Percentiles rank a stretch among this genome's conserved stretches.
Conservation (phyloP, 805 yeast species). For the Saccharomycodes ludwigii region DNA sequence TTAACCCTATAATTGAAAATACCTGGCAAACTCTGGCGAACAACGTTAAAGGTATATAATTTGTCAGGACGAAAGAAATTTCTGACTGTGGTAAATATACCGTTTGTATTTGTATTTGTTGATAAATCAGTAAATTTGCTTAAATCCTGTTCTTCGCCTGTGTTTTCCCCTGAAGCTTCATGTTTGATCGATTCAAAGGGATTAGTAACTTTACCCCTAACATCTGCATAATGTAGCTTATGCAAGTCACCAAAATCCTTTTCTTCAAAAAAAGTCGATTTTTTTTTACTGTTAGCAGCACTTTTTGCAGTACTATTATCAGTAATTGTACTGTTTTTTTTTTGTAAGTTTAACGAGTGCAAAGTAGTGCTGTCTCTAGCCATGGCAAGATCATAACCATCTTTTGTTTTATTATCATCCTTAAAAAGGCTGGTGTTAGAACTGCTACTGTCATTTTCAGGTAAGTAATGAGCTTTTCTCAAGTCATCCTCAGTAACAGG, state of each 20-base stretch:
- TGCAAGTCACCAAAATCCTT: neutral
- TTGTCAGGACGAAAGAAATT: conserved; percentile 2
- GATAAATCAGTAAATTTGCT: conserved; percentile 3
- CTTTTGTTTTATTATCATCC: no score
- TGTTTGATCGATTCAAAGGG: no score
- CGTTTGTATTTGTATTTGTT: conserved; percentile 4
- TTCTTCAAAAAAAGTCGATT: no score
- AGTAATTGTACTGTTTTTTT: no score
- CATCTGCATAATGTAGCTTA: conserved; percentile 5
- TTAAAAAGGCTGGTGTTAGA: neutral
- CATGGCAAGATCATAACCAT: no score
- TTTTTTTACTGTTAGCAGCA: no score
- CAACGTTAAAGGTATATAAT: no score
- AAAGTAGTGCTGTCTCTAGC: no score
- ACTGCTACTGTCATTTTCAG: conserved; percentile 8
- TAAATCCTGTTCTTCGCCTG: neutral
- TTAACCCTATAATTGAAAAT: conserved; percentile 1
- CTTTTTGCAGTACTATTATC: no score
- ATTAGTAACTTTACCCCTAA: no score
- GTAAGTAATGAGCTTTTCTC: conserved; percentile 18
- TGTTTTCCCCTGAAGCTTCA: neutral
- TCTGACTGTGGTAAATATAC: conserved; percentile 1
- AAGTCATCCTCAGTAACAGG: conserved; percentile 19
- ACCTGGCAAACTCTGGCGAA: neutral
- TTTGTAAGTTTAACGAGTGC: no score